Evolutionary conservation across 805 yeast species (phyloP).

Genomic region (Nakazawaea sp.): DNA sequence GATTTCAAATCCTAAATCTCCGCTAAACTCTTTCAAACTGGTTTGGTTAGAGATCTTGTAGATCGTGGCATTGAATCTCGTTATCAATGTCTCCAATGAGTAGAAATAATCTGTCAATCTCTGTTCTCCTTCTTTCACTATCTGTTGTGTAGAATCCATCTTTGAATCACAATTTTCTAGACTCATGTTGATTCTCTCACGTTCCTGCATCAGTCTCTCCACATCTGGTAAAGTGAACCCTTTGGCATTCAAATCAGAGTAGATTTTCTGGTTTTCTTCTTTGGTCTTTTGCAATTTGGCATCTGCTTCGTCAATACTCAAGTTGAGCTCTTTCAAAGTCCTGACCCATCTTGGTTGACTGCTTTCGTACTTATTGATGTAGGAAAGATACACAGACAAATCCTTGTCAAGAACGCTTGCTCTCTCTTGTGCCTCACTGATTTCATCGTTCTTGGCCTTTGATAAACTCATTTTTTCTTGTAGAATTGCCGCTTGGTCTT

Average conservation of each 20-base stretch:
- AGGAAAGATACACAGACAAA: slow-evolving; percentile 61
- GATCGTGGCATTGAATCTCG: slow-evolving; percentile 49
- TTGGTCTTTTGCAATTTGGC: slow-evolving; percentile 31
- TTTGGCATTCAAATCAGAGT: slow-evolving; percentile 37
- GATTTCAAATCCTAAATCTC: slow-evolving; percentile 31
- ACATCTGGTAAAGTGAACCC: slow-evolving; percentile 60
- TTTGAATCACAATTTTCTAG: slow-evolving; percentile 36
- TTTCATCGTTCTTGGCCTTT: slow-evolving; percentile 35
- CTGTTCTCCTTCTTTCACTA: slow-evolving; percentile 40
- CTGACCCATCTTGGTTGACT: slow-evolving; percentile 59
- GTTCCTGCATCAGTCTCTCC: slow-evolving; percentile 54
- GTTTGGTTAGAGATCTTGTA: slow-evolving; percentile 36
- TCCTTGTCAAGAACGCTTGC: slow-evolving; percentile 64
- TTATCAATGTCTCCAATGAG: slow-evolving; percentile 42
- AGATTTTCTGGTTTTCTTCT: slow-evolving; percentile 31
- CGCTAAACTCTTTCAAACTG: slow-evolving; percentile 11
- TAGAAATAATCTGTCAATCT: slow-evolving; percentile 44
- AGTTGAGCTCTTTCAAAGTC: slow-evolving; percentile 47
- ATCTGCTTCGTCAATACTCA: slow-evolving; percentile 42
- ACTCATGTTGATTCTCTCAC: slow-evolving; percentile 48
- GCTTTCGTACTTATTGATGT: slow-evolving; percentile 59
- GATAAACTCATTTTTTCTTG: slow-evolving; percentile 32
- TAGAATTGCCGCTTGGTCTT: slow-evolving; percentile 32
- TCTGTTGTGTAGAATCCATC: slow-evolving; percentile 40
- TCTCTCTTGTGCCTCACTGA: slow-evolving; percentile 49